Evolutionary conservation across 1,284 basidiomycete species (phyloP).

Genomic region (Cryptococcus sp.): DNA sequence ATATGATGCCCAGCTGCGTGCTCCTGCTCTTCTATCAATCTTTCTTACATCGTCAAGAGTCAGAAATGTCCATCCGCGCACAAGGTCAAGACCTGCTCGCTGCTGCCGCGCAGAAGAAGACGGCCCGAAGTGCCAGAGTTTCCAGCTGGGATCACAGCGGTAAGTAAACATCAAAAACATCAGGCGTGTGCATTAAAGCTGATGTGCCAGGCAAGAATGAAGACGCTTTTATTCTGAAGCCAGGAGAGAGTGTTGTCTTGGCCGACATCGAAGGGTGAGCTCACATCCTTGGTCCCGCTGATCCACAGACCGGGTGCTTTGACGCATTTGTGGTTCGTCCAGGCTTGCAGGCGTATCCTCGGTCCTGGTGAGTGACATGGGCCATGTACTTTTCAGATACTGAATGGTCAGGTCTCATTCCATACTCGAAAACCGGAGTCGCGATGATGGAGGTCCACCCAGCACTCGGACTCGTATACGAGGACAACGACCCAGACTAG

Average conservation of each 20-base stretch:
- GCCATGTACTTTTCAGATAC: not conserved
- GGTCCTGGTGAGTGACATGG: not conserved
- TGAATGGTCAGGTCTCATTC: not conserved
- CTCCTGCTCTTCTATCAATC: too few relatives aligned
- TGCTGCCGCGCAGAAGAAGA: conserved; percentile 40
- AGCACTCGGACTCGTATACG: not conserved
- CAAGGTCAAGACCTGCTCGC: conserved; percentile 6
- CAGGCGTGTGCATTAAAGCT: too few relatives aligned
- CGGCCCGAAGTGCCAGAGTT: conserved; percentile 37
- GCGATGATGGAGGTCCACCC: conserved; percentile 6
- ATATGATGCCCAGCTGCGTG: too few relatives aligned
- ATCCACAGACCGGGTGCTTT: conserved; percentile 3
- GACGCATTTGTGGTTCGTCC: conserved; percentile 3
- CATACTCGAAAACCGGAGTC: conserved; percentile 1
- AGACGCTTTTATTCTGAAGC: conserved; percentile 1
- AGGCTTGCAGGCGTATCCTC: conserved; percentile 1
- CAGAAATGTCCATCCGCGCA: not conserved
- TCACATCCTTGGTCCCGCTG: too few relatives aligned
- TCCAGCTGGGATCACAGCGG: conserved; percentile 4
- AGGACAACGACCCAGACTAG: conserved; percentile 4
- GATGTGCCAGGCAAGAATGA: conserved; percentile 5
- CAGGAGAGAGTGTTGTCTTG: not conserved
- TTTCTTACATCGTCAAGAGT: too few relatives aligned
- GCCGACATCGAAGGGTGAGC: conserved; percentile 3
- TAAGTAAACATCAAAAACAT: too few relatives aligned